Base-by-base conservation (phyloP, 768 basidiomycete species). In the Pleurotus tuoliensis region DNA sequence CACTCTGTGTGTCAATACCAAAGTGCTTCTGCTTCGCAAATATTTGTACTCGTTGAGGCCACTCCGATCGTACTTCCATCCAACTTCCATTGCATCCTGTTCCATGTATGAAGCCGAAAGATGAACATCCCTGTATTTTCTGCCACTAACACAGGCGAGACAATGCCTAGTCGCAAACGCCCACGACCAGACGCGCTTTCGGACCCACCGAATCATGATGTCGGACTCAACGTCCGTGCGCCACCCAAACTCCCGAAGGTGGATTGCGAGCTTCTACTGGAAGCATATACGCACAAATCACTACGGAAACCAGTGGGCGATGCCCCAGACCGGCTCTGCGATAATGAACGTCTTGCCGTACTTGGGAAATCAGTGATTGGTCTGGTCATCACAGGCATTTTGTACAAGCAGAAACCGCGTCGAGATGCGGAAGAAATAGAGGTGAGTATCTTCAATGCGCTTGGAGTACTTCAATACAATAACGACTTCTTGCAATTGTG, bases 201-300 rank as follows among this genome's bases (percentile, higher is more conserved):
- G 41, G 20, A 44, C n/a, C 41, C 41, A 3, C 41, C 5, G 0
- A 16, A 44, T 20, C 41, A 43, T n/a, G 20, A 44, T 44, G 41
- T n/a, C 20, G 8, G n/a, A 22, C 41, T 13, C 2, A 9, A 44
- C 15, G 41, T 49, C 61, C 41, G 58, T 63, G 58, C 57, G 52
- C 47, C 27, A 47, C 56, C 63, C 71, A 51, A 81, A 78, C 66
- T 82, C 58, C 87, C 82, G 45, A 75, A 73, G 65, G 72, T 82
- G 48, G 63, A 58, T 56, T 73, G 74, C 27, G 81, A 86, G 50
- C 71, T 82, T 38, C 72, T 84, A 61, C 78, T 90, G 52, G 81
- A 87, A 61, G 83, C 88, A 52, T 89, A 81, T 62, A 88, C 86
- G 11, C 88, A 91, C 65, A 77, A 70, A 62, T 87, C 87, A 16